phyloP scores from a whole-genome alignment of 805 yeast genomes.

The Cyberlindnera misumaiensis region DNA sequence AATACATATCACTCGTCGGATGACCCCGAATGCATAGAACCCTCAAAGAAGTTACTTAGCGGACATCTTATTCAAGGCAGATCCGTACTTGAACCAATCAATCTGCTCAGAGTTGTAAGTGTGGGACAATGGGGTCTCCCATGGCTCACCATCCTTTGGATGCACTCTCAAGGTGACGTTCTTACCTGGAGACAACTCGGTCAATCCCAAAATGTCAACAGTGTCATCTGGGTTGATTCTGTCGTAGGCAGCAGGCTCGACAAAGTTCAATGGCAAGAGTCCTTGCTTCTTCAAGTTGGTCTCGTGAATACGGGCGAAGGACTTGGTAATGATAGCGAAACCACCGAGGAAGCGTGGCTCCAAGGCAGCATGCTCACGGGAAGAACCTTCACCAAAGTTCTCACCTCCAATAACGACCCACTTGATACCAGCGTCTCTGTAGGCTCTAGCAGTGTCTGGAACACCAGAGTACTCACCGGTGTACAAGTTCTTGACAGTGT shows the following conservation, averaged over 20 bases:
- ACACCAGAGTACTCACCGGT: conserved; percentile 92
- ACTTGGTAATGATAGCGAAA: conserved; percentile 93
- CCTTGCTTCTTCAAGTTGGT: conserved; percentile 99
- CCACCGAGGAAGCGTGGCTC: conserved; percentile 99
- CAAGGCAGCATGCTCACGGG: conserved; percentile 99
- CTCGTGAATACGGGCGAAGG: conserved; percentile 98
- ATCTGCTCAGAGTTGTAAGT: conserved; percentile 95
- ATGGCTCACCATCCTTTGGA: conserved; percentile 67
- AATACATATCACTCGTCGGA: conserved; percentile 1
- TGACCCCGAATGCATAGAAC: neutral
- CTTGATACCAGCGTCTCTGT: conserved; percentile 86
- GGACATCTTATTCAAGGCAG: conserved; percentile 97
- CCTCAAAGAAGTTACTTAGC: conserved; percentile 13
- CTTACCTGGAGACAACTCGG: conserved; percentile 89
- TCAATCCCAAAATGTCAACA: conserved; percentile 80
- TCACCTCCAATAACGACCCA: conserved; percentile 99
- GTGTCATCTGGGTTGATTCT: conserved; percentile 87
- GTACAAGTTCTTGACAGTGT: conserved; percentile 81
- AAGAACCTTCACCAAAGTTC: conserved; percentile 99
- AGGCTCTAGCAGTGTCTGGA: conserved; percentile 92
- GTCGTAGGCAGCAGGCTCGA: conserved; percentile 85
- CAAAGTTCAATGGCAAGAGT: conserved; percentile 93
- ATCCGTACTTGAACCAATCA: conserved; percentile 98
- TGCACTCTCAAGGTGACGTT: conserved; percentile 69
- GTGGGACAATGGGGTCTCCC: conserved; percentile 91